Evolutionary conservation across 2,329 filamentous ascomycete species (phyloP).

Genomic region (Diaporthe citrichinensis): DNA sequence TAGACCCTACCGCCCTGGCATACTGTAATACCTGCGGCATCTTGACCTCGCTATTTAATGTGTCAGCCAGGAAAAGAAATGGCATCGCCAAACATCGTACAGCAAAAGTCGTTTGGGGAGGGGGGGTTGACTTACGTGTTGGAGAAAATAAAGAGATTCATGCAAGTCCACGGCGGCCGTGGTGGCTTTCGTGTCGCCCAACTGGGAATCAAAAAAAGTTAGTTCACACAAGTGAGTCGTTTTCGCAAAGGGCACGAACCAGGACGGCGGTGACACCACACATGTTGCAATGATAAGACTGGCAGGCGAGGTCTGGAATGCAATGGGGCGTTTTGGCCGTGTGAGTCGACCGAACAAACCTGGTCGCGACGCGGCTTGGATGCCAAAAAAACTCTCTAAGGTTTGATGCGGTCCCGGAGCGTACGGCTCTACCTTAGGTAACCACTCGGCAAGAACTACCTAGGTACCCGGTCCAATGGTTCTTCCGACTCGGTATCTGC

Average conservation of each 20-base stretch:
- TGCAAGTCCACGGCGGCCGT: constrained; percentile 69
- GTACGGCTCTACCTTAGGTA: background rate
- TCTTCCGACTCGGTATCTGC: background rate
- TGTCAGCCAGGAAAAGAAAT: background rate
- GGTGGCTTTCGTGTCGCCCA: constrained; percentile 45
- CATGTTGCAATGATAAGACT: constrained; percentile 57
- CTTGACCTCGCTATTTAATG: constrained; percentile 72
- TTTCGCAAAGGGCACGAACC: constrained; percentile 57
- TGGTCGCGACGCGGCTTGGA: constrained; percentile 13
- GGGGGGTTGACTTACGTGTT: constrained; percentile 57
- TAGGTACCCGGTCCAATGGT: constrained; percentile 16
- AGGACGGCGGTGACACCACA: constrained; percentile 75
- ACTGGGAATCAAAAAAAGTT: constrained; percentile 50
- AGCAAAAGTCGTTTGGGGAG: no score
- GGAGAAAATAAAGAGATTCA: constrained; percentile 79
- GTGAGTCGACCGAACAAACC: constrained; percentile 13
- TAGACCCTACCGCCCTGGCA: constrained; percentile 74
- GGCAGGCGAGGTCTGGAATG: constrained; percentile 12
- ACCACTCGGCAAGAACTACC: background rate
- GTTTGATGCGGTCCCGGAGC: constrained; percentile 12
- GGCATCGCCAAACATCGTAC: background rate
- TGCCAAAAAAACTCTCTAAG: background rate
- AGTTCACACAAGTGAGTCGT: background rate
- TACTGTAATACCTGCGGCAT: constrained; percentile 89
- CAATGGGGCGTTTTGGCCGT: constrained; percentile 19